These are phyloP conservation scores for Cicer pinnatifidum DNA, from an alignment of 306 rosid genomes.

Conservation along the genomic window DNA sequence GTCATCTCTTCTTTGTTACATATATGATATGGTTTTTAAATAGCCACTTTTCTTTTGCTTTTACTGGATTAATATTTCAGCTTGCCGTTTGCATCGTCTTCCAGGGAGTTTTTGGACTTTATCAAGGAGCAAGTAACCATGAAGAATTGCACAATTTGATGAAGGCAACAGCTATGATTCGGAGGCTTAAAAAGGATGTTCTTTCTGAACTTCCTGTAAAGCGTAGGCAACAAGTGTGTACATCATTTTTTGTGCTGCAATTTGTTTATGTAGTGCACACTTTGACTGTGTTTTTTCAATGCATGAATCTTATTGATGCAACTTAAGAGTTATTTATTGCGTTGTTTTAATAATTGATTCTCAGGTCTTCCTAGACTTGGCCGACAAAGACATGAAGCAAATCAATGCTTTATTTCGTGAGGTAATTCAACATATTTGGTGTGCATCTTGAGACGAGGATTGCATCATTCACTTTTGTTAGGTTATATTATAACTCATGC, in stretches of 20 bases:
- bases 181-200: slow-evolving; percentile 93
- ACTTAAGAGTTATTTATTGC: slow-evolving; percentile 33
- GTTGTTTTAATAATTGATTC: slow-evolving; percentile 39
- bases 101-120: slow-evolving; percentile 82
- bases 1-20: slow-evolving; percentile 48
- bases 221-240: slow-evolving; percentile 90
- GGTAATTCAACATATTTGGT: slow-evolving; percentile 56
- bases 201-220: slow-evolving; percentile 89
- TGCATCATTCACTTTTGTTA: slow-evolving; percentile 33
- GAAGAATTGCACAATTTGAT: slow-evolving; percentile 96
- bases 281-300: slow-evolving; percentile 24
- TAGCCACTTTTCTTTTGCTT: slow-evolving; percentile 35
- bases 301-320: not conserved
- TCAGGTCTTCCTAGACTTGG: slow-evolving; percentile 86
- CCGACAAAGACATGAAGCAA: slow-evolving; percentile 91
- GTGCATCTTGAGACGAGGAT: slow-evolving; percentile 27
- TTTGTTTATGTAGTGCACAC: slow-evolving; percentile 16
- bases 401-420: slow-evolving; percentile 78
- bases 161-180: slow-evolving; percentile 91
- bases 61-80: slow-evolving; percentile 31
- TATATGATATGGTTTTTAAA: slow-evolving; percentile 27
- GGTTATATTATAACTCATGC: slow-evolving; percentile 25
- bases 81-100: slow-evolving; percentile 37
- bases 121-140: slow-evolving; percentile 98
- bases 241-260: slow-evolving; percentile 34